Evolutionary conservation across 306 rosid species (phyloP), one percentile per base, ranked within the genome.

Genomic region (Acacia crassicarpa): DNA sequence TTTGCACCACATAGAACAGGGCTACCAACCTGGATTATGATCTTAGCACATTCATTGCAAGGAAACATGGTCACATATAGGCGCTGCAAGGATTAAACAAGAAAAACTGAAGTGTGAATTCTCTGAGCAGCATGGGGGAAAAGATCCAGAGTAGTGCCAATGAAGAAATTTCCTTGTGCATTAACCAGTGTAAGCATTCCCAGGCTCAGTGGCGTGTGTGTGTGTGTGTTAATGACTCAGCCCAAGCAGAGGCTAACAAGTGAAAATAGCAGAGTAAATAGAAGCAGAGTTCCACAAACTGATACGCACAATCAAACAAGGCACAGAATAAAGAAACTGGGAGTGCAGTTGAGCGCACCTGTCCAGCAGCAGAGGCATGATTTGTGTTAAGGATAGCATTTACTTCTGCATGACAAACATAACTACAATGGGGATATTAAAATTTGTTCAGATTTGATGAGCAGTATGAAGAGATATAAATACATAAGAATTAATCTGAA

Each of bases 341-440:
- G 38, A 63, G 67, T 71, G 41, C 22, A 53, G 72, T 33, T 20
- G 56, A 81, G 86, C 88, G 76, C 75, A 93, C 97, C 92, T 95
- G 99, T 84, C 99, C 97, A 40, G 94, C 93, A 69, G 97, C 94
- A 46, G 99, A 93, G 76, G 99, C 97, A n/a, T 93, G 97, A 84
- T 93, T 95, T 17, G 93, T 95, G 87, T 95, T 95, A 67, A 95
- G 91, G 87, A 92, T 89, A 67, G 98, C 98, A 80, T 93, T 95
- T 61, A 95, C 97, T 89, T 95, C 99, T 58, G 99, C 97, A 77
- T 95, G 99, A 81, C 99, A 95, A 77, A 95, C 99, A 86, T 91
- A 95, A 58, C 99, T 95, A 69, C 43, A 72, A 74, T 38, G 84
- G 61, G 46, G 25, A 80, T 65, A 80, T 54, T 44, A n/a, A 77